Percentiles rank a stretch among this genome's conserved stretches.
phyloP scores from a whole-genome alignment of 1,284 basidiomycete genomes.

The Kalmanozyma brasiliensis region DNA sequence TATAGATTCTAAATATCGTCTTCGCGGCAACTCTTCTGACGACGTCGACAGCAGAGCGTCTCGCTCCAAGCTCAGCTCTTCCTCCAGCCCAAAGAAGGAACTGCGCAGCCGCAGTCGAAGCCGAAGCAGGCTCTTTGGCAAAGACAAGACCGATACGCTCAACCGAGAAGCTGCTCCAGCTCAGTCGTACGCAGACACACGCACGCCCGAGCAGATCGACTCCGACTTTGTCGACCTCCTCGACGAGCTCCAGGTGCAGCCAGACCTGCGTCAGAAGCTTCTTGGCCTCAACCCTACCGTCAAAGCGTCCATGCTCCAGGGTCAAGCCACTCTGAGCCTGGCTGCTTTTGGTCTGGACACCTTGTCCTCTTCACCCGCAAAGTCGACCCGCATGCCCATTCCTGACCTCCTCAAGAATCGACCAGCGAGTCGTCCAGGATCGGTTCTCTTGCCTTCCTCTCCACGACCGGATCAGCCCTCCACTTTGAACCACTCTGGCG shows the following conservation, averaged over 20 bases:
- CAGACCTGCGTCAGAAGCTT: constrained; percentile 79
- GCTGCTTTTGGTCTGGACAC: constrained; percentile 66
- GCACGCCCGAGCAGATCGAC: constrained; percentile 50
- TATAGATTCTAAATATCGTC: constrained; percentile 43
- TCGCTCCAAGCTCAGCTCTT: constrained; percentile 26
- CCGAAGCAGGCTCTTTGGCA: constrained; percentile 40
- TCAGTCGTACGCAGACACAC: constrained; percentile 10
- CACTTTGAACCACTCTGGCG: neutral
- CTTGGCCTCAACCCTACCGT: constrained; percentile 80
- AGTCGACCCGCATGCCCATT: constrained; percentile 41
- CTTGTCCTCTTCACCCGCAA: constrained; percentile 18
- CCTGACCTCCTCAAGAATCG: constrained; percentile 32
- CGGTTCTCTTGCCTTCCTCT: constrained; percentile 20
- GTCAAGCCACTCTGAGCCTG: constrained; percentile 76
- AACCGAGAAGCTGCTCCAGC: constrained; percentile 12
- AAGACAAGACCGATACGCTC: constrained; percentile 39
- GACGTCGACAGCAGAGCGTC: constrained; percentile 11
- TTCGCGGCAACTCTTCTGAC: constrained; percentile 47
- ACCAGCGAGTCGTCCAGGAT: constrained; percentile 17
- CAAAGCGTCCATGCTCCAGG: constrained; percentile 88
- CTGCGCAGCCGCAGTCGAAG: constrained; percentile 35
- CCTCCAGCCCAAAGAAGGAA: constrained; percentile 41
- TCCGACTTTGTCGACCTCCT: constrained; percentile 53
- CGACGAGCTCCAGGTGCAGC: constrained; percentile 75
- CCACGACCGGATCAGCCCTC: constrained; percentile 8